A percentile compares a stretch with the other conserved stretches of the same genome.
Conservation (phyloP, 176 grass and related monocot genomes). For the bread wheat (Triticum aestivum) region IWGSC_CS_RefSeq_v2.1 NC_057794.1:551152641-551153140, state of each 20-base stretch:
- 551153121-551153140: constrained; percentile 47
- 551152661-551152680: neutral
- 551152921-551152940: neutral
- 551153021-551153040: constrained; percentile 38
- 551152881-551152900: constrained; percentile 56
- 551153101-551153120: constrained; percentile 64
- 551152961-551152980: constrained; percentile 42
- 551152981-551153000: constrained; percentile 58
- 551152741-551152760: constrained; percentile 10
- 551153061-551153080: constrained; percentile 23
- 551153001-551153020: constrained; percentile 37
- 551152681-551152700: constrained; percentile 19
- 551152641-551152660: constrained; percentile 32
- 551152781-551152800: constrained; percentile 50
- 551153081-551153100: constrained; percentile 45
- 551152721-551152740: constrained; percentile 56
- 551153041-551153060: constrained; percentile 29
- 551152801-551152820: constrained; percentile 52
- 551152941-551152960: constrained; percentile 33
- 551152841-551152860: constrained; percentile 27
- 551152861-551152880: constrained; percentile 37
- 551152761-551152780: neutral
- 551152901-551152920: constrained; percentile 44
- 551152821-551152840: neutral
- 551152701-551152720: constrained; percentile 48